phyloP scores from a whole-genome alignment of 306 rosid genomes.

The Vigna angularis region DNA sequence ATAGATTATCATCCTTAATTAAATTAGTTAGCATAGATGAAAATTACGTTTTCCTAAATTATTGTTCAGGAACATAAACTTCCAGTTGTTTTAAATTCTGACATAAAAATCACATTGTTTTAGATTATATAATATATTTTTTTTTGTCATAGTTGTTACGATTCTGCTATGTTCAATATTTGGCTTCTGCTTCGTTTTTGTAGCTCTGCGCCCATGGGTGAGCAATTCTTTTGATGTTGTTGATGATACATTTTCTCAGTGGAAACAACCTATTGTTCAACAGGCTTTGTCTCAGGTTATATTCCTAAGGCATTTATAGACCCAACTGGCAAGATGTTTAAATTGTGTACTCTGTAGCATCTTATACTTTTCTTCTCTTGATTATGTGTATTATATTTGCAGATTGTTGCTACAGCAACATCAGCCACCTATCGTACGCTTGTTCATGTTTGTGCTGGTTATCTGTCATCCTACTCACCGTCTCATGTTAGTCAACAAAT shows the following conservation, averaged over 20 bases:
- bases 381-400: slow-evolving; percentile 50
- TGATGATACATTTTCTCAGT: slow-evolving; percentile 80
- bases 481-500: slow-evolving; percentile 74
- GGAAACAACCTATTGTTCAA: slow-evolving; percentile 87
- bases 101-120: background rate
- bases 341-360: slow-evolving; percentile 20
- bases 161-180: slow-evolving; percentile 34
- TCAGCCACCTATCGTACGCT: slow-evolving; percentile 74
- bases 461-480: slow-evolving; percentile 84
- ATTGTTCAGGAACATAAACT: background rate
- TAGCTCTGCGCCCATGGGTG: slow-evolving; percentile 87
- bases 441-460: slow-evolving; percentile 90
- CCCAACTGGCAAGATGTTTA: slow-evolving; percentile 26
- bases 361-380: slow-evolving; percentile 41
- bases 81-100: slow-evolving; percentile 9
- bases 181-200: slow-evolving; percentile 44
- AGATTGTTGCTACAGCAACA: slow-evolving; percentile 75
- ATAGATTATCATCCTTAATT: background rate
- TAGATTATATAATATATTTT: too few relatives aligned
- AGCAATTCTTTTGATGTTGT: slow-evolving; percentile 68
- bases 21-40: background rate
- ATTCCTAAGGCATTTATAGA: slow-evolving; percentile 27
- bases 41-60: background rate
- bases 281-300: slow-evolving; percentile 89
- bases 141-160: slow-evolving; percentile 7